Percentiles rank a stretch among this genome's conserved stretches.
Conservation (phyloP, 257 asterid genomes). For the Solanum bulbocastanum region DNA sequence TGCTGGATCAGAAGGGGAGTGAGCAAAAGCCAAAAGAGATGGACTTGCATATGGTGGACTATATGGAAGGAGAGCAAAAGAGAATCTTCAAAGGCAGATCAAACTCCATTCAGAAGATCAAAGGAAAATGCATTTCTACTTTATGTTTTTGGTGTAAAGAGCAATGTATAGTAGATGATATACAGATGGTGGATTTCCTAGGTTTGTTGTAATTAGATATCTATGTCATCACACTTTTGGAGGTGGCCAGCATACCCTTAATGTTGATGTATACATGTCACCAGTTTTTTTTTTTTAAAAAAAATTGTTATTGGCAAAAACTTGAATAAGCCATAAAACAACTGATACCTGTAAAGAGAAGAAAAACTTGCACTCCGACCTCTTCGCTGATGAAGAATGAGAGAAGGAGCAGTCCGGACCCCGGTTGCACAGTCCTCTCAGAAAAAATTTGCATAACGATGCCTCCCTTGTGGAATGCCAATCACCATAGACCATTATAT, state of each 20-base stretch:
- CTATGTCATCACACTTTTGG: neutral
- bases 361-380: conserved; percentile 67
- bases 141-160: neutral
- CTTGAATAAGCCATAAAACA: neutral
- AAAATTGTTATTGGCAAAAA: neutral
- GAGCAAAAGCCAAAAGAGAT: neutral
- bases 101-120: neutral
- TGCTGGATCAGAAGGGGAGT: neutral
- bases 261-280: no score
- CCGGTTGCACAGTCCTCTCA: conserved; percentile 62
- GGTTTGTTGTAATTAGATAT: neutral
- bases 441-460: conserved; percentile 55
- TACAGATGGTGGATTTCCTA: neutral
- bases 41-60: neutral
- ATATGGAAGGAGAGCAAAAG: neutral
- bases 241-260: no score
- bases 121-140: neutral
- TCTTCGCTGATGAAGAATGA: conserved; percentile 57
- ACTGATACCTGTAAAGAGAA: conserved; percentile 74
- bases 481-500: neutral
- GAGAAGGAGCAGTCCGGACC: conserved; percentile 71
- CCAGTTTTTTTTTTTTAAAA: no score
- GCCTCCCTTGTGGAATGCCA: conserved; percentile 22
- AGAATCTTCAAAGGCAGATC: neutral
- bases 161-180: neutral